Conservation (phyloP, 345 rosid species). For the Brassica incana region DNA sequence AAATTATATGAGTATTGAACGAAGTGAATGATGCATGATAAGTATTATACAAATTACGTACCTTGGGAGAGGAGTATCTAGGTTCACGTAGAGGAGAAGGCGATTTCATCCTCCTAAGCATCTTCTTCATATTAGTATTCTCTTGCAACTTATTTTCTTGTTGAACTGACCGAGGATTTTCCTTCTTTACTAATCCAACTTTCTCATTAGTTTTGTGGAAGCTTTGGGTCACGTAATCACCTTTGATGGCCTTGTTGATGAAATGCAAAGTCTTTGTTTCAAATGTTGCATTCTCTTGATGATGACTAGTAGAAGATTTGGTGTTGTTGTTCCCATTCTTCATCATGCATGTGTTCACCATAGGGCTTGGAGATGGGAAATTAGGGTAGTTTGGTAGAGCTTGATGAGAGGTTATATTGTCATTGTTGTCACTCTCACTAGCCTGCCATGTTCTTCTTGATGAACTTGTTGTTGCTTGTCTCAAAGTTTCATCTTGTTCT, state of each 20-base stretch:
- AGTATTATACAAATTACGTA: constrained; percentile 18
- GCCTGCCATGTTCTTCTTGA: constrained; percentile 46
- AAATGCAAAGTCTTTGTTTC: constrained; percentile 88
- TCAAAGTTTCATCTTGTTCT: constrained; percentile 54
- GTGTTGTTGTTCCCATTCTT: constrained; percentile 28
- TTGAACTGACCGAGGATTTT: constrained; percentile 39
- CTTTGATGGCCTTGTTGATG: constrained; percentile 86
- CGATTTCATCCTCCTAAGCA: constrained; percentile 50
- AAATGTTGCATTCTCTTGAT: constrained; percentile 50
- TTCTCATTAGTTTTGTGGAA: constrained; percentile 51
- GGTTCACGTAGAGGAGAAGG: constrained; percentile 73
- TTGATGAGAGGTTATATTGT: constrained; percentile 18
- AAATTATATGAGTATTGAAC: not conserved
- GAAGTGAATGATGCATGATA: not conserved
- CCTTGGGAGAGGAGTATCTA: constrained; percentile 71
- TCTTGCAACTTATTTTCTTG: constrained; percentile 43
- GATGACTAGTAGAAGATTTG: constrained; percentile 25
- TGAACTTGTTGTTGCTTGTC: constrained; percentile 51
- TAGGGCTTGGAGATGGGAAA: constrained; percentile 41
- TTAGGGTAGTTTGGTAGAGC: constrained; percentile 29
- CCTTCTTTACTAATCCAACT: constrained; percentile 30
- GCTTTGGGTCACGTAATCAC: constrained; percentile 58
- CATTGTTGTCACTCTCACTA: constrained; percentile 20
- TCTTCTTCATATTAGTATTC: constrained; percentile 39
- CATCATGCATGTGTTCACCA: constrained; percentile 44